Conservation (phyloP, 495 filamentous ascomycete species). For the Aspergillus haitiensis region DNA sequence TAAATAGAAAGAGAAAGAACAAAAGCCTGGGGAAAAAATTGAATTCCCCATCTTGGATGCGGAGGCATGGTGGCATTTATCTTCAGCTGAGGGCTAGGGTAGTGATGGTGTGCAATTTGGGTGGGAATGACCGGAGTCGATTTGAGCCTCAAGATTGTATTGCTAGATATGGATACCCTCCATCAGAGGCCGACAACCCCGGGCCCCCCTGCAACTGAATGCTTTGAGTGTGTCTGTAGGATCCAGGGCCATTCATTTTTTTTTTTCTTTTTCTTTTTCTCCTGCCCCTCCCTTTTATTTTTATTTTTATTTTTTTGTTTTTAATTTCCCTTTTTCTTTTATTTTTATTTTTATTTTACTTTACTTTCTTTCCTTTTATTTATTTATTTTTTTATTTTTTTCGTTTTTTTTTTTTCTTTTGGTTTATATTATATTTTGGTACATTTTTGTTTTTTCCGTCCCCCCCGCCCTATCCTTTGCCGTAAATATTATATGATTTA, state of each 20-base stretch:
- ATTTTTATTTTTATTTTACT: background rate
- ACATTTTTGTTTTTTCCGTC: no score
- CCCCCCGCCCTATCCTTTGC: no score
- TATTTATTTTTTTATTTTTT: background rate
- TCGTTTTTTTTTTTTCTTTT: background rate
- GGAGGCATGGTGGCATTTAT: constrained; percentile 8
- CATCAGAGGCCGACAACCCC: background rate
- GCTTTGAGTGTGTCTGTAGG: background rate
- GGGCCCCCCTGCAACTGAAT: background rate
- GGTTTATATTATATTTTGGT: no score
- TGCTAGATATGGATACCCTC: background rate
- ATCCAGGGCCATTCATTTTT: background rate
- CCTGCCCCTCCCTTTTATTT: background rate
- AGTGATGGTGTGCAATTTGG: background rate
- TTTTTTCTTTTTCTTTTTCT: background rate
- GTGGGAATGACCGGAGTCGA: constrained; percentile 6
- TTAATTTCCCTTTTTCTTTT: no score
- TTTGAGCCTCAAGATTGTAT: background rate
- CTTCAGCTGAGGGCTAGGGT: constrained; percentile 9
- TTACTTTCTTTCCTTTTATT: background rate
- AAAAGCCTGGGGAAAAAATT: background rate
- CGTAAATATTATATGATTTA: no score
- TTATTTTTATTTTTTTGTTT: background rate
- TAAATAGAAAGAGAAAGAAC: constrained; percentile 5
- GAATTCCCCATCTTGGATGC: background rate